Evolutionary conservation across 495 filamentous ascomycete species (phyloP), one percentile per base, ranked within the genome.

Genomic region (Daldinia grandis): DNA sequence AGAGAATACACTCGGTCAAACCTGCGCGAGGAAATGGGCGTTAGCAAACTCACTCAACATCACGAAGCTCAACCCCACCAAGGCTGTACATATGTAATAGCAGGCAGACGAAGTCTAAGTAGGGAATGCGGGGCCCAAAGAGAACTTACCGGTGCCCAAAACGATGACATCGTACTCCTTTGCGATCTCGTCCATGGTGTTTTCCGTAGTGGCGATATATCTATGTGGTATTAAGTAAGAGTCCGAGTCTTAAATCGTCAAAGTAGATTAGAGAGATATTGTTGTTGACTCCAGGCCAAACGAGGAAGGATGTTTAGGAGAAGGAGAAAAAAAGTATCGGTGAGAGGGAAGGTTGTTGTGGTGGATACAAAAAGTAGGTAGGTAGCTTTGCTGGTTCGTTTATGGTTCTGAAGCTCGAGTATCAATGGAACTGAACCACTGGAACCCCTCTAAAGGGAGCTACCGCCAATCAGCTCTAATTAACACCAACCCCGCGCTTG

Each of bases 91-190:
- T 4, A 44, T n/a, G n/a, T n/a, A n/a, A n/a, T n/a, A 15, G 15
- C 14, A 59, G 53, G 42, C 58, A 67, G 50, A 57, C 49, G 60
- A 64, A 30, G 33, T 56, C 15, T 4, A 53, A 27, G 54, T 28
- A 47, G 28, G 78, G 81, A 83, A 82, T 81, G 77, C 80, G 74
- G 76, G 73, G 74, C 69, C 35, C 44, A 55, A 71, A 57, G 8
- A 58, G 63, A 69, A 82, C 85, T 75, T 82, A 95, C 93, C 93
- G 76, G 95, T 99, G 82, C 95, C 95, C 77, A 99, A 90, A 76
- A 99, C 96, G 74, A 99, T 92, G 79, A 97, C 91, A 87, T 99
- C 95, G 86, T 99, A 99, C 81, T 97, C 93, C 62, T 90, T 89
- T 62, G 94, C 92, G 74, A 99, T 97, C 81, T 99, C 95, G 79